Conservation (phyloP, 768 basidiomycete species). For the Roridomyces roridus region DNA sequence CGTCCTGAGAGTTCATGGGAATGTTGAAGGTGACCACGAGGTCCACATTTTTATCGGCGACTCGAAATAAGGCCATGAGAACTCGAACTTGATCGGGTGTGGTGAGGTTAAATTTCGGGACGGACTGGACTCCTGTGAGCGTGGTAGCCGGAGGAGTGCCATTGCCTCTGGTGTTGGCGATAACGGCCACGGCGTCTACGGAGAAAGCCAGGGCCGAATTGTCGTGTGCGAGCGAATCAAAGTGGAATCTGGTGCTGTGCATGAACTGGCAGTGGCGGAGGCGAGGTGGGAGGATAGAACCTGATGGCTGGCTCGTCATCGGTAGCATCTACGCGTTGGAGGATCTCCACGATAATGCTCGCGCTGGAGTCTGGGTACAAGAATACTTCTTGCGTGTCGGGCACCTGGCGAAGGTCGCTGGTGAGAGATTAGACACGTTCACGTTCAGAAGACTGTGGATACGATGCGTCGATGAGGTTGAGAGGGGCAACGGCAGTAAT, state of each 20-base stretch:
- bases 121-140: conserved; percentile 71
- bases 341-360: conserved; percentile 85
- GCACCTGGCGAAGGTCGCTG: conserved; percentile 77
- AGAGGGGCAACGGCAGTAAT: conserved; percentile 66
- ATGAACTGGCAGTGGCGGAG: conserved; percentile 13
- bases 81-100: conserved; percentile 74
- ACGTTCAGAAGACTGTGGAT: conserved; percentile 35
- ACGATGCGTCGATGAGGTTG: conserved; percentile 86
- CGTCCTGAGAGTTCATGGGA: conserved; percentile 59
- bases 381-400: conserved; percentile 95
- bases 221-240: conserved; percentile 89
- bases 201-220: conserved; percentile 68
- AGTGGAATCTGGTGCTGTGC: conserved; percentile 75
- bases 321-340: conserved; percentile 70
- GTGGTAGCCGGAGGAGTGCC: conserved; percentile 63
- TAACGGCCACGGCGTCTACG: conserved; percentile 48
- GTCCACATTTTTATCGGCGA: conserved; percentile 75
- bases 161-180: conserved; percentile 50
- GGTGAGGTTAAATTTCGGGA: conserved; percentile 73
- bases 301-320: conserved; percentile 69
- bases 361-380: conserved; percentile 69
- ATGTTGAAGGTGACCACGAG: conserved; percentile 87
- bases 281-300: conserved; percentile 47
- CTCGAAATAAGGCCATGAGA: conserved; percentile 81
- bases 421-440: conserved; percentile 9